Evolutionary conservation across 306 rosid genomes (phyloP).

Genomic region (Malus domestica): DNA sequence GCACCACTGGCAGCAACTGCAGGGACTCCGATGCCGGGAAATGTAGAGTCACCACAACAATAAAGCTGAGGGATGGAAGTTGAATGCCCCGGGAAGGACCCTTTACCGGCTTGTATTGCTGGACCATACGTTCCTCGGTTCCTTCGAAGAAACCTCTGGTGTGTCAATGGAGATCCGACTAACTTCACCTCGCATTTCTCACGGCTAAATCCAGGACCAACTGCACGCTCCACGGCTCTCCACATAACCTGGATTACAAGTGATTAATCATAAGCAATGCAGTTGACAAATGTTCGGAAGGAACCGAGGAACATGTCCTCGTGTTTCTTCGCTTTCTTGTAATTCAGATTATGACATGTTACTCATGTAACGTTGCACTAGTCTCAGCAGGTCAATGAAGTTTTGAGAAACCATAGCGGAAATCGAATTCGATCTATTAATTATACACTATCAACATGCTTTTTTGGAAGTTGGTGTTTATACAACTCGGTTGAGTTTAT

Average conservation of each 20-base stretch:
- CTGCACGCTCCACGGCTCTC: slow-evolving; percentile 80
- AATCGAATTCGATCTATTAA: background rate
- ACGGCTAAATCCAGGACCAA: slow-evolving; percentile 65
- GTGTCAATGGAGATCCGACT: slow-evolving; percentile 80
- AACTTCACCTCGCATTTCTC: slow-evolving; percentile 85
- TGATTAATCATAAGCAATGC: background rate
- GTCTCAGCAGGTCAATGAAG: background rate
- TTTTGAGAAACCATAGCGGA: background rate
- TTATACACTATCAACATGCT: background rate
- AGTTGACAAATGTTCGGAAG: too few species aligned
- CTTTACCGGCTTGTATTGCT: slow-evolving; percentile 65
- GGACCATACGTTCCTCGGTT: slow-evolving; percentile 77
- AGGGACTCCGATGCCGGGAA: slow-evolving; percentile 96
- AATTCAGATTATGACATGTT: background rate
- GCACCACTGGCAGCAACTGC: slow-evolving; percentile 99
- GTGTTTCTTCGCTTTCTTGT: too few species aligned
- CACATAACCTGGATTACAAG: slow-evolving; percentile 50
- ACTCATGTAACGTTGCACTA: background rate
- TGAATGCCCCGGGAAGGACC: slow-evolving; percentile 66
- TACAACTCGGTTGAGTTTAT: background rate
- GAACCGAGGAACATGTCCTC: too few species aligned
- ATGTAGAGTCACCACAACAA: slow-evolving; percentile 91
- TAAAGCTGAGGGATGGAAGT: slow-evolving; percentile 66
- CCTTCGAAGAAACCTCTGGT: slow-evolving; percentile 59
- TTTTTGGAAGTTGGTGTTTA: background rate